Conservation (phyloP, 257 asterid genomes). For the Nicotiana tomentosiformis region DNA sequence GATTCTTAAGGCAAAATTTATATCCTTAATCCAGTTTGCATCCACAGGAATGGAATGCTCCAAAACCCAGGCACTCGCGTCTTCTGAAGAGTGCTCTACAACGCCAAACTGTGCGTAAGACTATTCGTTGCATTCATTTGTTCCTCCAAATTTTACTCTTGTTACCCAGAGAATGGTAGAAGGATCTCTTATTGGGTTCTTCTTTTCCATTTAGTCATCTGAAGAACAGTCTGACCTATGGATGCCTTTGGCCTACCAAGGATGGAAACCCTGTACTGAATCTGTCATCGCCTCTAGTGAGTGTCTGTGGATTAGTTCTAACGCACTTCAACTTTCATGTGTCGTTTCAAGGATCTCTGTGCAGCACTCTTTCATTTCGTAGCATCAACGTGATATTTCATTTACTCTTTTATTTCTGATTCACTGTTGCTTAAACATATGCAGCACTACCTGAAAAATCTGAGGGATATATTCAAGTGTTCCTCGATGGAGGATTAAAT, state of each 20-base stretch:
- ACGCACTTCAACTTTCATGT: neutral
- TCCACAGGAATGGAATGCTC: slow-evolving; percentile 73
- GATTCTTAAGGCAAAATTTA: neutral
- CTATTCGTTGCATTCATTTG: neutral
- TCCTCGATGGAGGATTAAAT: slow-evolving; percentile 93
- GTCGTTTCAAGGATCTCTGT: neutral
- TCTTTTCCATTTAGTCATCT: slow-evolving; percentile 35
- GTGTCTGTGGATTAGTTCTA: slow-evolving; percentile 11
- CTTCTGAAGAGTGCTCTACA: slow-evolving; percentile 70
- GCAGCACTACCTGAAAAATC: slow-evolving; percentile 65
- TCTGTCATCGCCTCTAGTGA: slow-evolving; percentile 32
- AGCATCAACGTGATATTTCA: neutral
- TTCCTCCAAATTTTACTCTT: neutral
- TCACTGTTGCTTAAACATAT: slow-evolving; percentile 4
- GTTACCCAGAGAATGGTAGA: neutral
- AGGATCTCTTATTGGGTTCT: neutral
- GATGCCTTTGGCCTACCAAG: slow-evolving; percentile 66
- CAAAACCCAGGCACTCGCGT: slow-evolving; percentile 80
- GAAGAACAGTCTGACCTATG: slow-evolving; percentile 55
- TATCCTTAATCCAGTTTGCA: neutral
- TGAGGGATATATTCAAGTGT: slow-evolving; percentile 79
- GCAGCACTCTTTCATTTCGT: neutral
- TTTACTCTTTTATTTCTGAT: neutral
- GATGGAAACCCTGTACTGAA: slow-evolving; percentile 44
- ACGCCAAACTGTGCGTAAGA: slow-evolving; percentile 59